Percentiles rank a stretch among this genome's conserved stretches.
Evolutionary conservation across 768 basidiomycete genomes (phyloP).

Genomic region (Leucocoprinus birnbaumii): DNA sequence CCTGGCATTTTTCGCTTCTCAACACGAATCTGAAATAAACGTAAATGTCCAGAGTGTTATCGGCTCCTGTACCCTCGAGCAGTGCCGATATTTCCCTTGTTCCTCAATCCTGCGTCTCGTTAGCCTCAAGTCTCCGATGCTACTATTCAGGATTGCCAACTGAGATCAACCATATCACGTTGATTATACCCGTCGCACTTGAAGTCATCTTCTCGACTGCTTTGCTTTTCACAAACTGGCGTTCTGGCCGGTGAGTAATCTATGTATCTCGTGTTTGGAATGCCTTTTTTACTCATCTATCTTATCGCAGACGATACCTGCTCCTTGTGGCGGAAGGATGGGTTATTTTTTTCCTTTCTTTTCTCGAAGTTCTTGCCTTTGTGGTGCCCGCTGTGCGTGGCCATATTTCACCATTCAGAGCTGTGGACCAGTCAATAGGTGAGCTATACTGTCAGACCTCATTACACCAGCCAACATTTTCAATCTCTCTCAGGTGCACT

Average conservation of each 20-base stretch:
- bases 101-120: constrained; percentile 61
- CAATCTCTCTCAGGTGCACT: constrained; percentile 36
- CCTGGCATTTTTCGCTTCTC: not conserved
- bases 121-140: constrained; percentile 71
- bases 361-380: constrained; percentile 62
- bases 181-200: constrained; percentile 62
- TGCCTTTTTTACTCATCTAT: not conserved
- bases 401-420: constrained; percentile 43
- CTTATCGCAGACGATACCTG: constrained; percentile 43
- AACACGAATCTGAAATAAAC: not conserved
- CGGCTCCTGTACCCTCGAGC: constrained; percentile 22
- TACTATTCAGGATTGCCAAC: constrained; percentile 37
- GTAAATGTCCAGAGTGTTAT: constrained; percentile 20
- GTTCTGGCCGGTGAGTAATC: constrained; percentile 43
- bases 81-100: not conserved
- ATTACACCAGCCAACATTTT: not conserved
- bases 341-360: constrained; percentile 53
- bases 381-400: constrained; percentile 47
- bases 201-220: constrained; percentile 59
- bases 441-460: constrained; percentile 19
- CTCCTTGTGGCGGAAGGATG: constrained; percentile 63
- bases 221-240: constrained; percentile 47
- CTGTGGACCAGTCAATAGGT: constrained; percentile 64
- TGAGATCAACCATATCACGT: constrained; percentile 36
- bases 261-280: not conserved